phyloP scores from a whole-genome alignment of 371 early-diverging fungal species.

The Quaeritorhiza haematococci region DNA sequence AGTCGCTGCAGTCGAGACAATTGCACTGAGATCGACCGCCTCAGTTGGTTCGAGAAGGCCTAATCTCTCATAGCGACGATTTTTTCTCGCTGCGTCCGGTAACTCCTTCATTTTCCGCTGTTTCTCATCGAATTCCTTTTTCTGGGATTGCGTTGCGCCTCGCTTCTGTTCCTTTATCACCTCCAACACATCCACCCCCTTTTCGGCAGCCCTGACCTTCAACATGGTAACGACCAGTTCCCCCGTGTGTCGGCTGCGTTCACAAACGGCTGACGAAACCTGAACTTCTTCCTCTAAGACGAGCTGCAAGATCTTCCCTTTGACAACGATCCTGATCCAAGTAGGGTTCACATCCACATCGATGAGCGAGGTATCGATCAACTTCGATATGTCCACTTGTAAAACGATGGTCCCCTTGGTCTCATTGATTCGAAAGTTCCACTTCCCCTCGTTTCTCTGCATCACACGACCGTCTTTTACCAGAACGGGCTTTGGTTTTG shows the following conservation, averaged over 20 bases:
- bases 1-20: too few species aligned
- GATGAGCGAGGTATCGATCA: constrained; percentile 40
- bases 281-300: constrained; percentile 29
- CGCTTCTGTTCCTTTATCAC: background rate
- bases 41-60: background rate
- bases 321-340: constrained; percentile 32
- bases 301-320: constrained; percentile 43
- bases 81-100: background rate
- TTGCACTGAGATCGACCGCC: background rate
- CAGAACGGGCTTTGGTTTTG: constrained; percentile 1
- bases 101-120: background rate
- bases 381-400: constrained; percentile 35
- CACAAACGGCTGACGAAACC: constrained; percentile 22
- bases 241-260: constrained; percentile 38
- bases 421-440: constrained; percentile 22
- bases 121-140: constrained; percentile 6
- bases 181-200: constrained; percentile 10
- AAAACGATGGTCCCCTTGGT: constrained; percentile 21
- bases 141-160: background rate
- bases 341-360: constrained; percentile 39
- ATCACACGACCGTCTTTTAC: constrained; percentile 38
- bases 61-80: constrained; percentile 8
- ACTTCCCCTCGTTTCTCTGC: constrained; percentile 49
- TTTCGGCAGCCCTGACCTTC: constrained; percentile 3
- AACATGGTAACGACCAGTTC: constrained; percentile 37